phyloP scores from a whole-genome alignment of 371 early-diverging fungal genomes.

The Lichtheimia ramosa region DNA sequence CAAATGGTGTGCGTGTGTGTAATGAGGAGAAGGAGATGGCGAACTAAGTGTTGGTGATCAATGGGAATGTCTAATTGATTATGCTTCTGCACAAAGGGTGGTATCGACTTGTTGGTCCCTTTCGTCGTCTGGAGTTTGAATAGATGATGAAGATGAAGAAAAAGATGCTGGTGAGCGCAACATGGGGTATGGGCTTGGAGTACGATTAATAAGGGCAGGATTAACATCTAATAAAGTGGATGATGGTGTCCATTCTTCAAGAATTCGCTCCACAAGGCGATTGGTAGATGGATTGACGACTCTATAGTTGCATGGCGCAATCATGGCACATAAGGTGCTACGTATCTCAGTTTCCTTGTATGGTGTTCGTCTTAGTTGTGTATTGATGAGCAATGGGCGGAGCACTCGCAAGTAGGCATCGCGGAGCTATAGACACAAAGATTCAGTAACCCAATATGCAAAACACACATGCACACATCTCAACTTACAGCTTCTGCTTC shows the following conservation, averaged over 20 bases:
- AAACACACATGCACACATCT: neutral
- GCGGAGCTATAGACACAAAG: conserved; percentile 46
- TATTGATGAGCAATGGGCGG: conserved; percentile 71
- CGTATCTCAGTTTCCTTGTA: conserved; percentile 58
- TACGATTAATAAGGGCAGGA: neutral
- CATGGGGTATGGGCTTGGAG: conserved; percentile 13
- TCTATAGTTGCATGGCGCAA: conserved; percentile 34
- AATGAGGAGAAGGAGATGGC: too few species aligned
- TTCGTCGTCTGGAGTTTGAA: conserved; percentile 2
- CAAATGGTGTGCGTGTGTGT: too few species aligned
- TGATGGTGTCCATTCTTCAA: conserved; percentile 50
- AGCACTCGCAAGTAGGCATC: conserved; percentile 77
- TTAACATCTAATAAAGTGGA: neutral
- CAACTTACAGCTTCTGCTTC: conserved; percentile 52
- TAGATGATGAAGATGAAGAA: conserved; percentile 11
- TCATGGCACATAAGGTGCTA: conserved; percentile 34
- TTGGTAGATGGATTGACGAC: conserved; percentile 36
- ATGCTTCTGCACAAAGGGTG: conserved; percentile 1
- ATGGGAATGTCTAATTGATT: neutral
- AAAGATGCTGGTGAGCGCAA: conserved; percentile 12
- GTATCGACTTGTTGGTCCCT: neutral
- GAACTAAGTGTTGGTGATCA: too few species aligned
- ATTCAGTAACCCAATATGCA: neutral
- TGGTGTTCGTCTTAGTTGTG: conserved; percentile 49
- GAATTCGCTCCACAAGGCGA: conserved; percentile 43